Evolutionary conservation across 2,329 filamentous ascomycete species (phyloP), one percentile per base, ranked within the genome.

Genomic region (Sarocladiaceae sp.): DNA sequence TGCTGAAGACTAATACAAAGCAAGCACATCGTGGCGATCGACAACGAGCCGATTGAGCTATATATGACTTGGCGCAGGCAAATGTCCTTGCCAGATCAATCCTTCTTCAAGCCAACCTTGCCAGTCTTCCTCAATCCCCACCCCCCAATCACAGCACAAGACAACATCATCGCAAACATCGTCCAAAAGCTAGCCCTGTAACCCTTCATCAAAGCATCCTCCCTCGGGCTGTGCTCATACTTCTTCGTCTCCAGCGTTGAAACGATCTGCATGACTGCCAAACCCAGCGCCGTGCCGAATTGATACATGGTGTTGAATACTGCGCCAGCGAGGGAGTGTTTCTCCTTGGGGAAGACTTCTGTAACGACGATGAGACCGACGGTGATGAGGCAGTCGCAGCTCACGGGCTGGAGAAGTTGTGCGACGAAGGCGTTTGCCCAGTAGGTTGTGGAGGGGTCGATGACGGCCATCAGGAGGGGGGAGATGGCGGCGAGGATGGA

Each of bases 271-370:
- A 76, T 68, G 1, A 76, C 57, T 1, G 74, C 73, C 8, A 80
- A 54, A 1, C 75, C 76, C 17, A 80, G 62, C 0, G 72, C 70
- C n/a, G 64, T 74, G 0, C 81, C 81, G 52, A 84, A 76, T 55
- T 84, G 80, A 0, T 72, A 66, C 1, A 77, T 68, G 0, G 80
- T 82, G 55, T 82, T 83, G 62, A 84, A 85, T 0, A 86, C 80
- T 0, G 78, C 80, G 0, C 82, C 83, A 0, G 80, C 81, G 0
- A 86, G 66, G 0, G 77, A 78, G 53, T 85, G 81, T 1, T 72
- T 82, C 8, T 79, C 65, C n/a, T 73, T 68, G 0, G 79, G 76
- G 55, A 84, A 84, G 2, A 70, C 72, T 13, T 79, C 74, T 0
- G 74, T 72, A 7, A 84, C 73, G 3, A 83, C 64, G 18, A 84